Conservation (phyloP, 805 yeast genomes). For the Blastobotrys americana region DNA sequence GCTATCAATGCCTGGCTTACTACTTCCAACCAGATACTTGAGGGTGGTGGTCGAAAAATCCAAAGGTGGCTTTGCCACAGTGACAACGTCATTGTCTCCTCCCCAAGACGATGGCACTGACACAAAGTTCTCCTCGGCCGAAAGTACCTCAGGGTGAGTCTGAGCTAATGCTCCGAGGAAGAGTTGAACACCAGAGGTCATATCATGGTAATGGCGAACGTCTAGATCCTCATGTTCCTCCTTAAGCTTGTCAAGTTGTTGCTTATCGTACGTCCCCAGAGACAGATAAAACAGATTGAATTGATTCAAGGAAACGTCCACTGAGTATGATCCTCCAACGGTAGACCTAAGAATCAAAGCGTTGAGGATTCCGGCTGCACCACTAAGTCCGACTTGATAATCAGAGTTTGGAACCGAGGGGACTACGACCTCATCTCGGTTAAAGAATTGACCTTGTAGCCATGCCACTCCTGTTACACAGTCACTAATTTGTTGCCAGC, state of each 20-base stretch:
- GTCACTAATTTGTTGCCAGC: slow-evolving; percentile 5
- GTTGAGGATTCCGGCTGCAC: slow-evolving; percentile 1
- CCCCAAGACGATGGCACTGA: not conserved
- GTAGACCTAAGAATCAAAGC: slow-evolving; percentile 1
- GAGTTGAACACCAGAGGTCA: not conserved
- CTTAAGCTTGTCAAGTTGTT: slow-evolving; percentile 1
- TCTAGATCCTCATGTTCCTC: slow-evolving; percentile 4
- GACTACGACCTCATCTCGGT: slow-evolving; percentile 1
- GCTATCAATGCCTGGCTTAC: not conserved
- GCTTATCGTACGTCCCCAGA: not conserved
- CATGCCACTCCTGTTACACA: slow-evolving; percentile 2
- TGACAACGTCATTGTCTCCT: not conserved
- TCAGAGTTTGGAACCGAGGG: slow-evolving; percentile 4
- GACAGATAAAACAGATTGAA: slow-evolving; percentile 2
- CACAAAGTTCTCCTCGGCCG: not conserved
- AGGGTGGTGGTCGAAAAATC: not conserved
- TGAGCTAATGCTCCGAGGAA: not conserved
- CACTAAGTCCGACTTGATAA: slow-evolving; percentile 2
- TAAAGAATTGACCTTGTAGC: slow-evolving; percentile 1
- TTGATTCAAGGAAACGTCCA: slow-evolving; percentile 2
- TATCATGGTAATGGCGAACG: not conserved
- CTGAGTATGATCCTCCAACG: slow-evolving; percentile 1
- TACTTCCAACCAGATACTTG: not conserved
- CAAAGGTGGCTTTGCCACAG: not conserved
- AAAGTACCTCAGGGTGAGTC: not conserved